Conservation (phyloP, 768 basidiomycete genomes). For the Multifurca ochricompacta region DNA sequence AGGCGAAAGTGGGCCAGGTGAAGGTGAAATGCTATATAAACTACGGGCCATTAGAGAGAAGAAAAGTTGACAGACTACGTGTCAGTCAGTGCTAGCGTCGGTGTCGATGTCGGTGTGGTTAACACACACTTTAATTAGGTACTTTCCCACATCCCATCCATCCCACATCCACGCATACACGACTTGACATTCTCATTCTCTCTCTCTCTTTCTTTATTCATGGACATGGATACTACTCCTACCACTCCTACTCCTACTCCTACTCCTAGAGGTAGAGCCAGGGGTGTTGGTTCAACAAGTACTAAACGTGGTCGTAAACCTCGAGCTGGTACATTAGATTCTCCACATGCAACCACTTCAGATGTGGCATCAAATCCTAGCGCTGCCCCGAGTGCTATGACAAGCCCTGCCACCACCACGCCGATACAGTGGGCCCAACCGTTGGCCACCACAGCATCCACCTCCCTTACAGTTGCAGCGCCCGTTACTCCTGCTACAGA, state of each 20-base stretch:
- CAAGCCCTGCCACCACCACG: conserved; percentile 4
- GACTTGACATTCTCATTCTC: too few relatives aligned
- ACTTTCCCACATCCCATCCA: neutral
- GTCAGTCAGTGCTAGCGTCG: too few relatives aligned
- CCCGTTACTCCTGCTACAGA: neutral
- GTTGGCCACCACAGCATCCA: neutral
- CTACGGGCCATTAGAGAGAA: conserved; percentile 24
- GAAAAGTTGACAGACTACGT: neutral
- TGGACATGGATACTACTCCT: conserved; percentile 12
- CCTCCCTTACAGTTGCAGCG: neutral
- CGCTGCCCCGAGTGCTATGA: neutral
- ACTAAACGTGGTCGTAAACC: conserved; percentile 21
- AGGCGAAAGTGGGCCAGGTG: conserved; percentile 36
- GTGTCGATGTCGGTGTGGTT: too few relatives aligned
- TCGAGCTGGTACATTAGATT: conserved; percentile 6
- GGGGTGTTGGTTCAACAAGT: neutral
- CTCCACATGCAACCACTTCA: conserved; percentile 3
- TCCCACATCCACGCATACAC: conserved; percentile 9
- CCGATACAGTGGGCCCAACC: conserved; percentile 13
- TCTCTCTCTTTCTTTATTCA: too few relatives aligned
- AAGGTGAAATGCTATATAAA: conserved; percentile 33
- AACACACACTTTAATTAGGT: too few relatives aligned
- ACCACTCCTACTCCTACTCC: conserved; percentile 4
- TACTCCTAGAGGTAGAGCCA: neutral
- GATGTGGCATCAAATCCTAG: conserved; percentile 1